Percentiles rank a stretch among this genome's conserved stretches.
Evolutionary conservation across 345 rosid species (phyloP).

Genomic region (Gossypium stocksii): DNA sequence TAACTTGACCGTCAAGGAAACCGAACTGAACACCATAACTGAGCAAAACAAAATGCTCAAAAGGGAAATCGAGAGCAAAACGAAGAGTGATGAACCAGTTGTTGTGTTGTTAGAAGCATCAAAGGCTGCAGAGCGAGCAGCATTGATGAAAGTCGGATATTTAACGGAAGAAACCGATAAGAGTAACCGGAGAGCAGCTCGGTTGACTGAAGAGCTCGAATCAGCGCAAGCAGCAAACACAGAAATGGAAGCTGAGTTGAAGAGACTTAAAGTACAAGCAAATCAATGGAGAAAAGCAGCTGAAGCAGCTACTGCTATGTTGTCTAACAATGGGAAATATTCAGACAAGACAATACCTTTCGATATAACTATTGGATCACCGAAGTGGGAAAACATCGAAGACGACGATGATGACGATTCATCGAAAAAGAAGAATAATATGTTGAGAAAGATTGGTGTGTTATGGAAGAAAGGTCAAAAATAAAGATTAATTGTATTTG

Average conservation of each 20-base stretch:
- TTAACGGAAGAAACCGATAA: slow-evolving; percentile 68
- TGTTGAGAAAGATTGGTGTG: slow-evolving; percentile 87
- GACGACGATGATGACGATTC: slow-evolving; percentile 53
- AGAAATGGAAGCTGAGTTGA: slow-evolving; percentile 79
- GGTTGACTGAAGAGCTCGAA: slow-evolving; percentile 59
- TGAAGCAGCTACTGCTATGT: slow-evolving; percentile 88
- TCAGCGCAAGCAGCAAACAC: slow-evolving; percentile 67
- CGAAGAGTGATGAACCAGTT: slow-evolving; percentile 45
- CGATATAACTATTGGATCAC: slow-evolving; percentile 51
- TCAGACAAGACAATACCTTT: slow-evolving; percentile 57
- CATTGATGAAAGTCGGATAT: slow-evolving; percentile 54
- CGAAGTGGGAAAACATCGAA: slow-evolving; percentile 64
- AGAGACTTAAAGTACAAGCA: slow-evolving; percentile 87
- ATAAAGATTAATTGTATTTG: slow-evolving; percentile 12
- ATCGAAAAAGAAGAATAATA: slow-evolving; percentile 80
- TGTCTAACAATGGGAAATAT: slow-evolving; percentile 70
- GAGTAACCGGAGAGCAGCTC: slow-evolving; percentile 60
- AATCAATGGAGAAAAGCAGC: slow-evolving; percentile 99
- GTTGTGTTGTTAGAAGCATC: slow-evolving; percentile 38
- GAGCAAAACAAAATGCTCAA: slow-evolving; percentile 56
- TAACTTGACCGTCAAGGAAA: slow-evolving; percentile 46
- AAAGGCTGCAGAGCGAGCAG: slow-evolving; percentile 54
- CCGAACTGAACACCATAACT: slow-evolving; percentile 37
- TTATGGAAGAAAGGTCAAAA: slow-evolving; percentile 87
- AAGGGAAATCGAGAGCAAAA: slow-evolving; percentile 43